These are phyloP conservation scores for Spatholobus suberectus DNA, from an alignment of 306 rosid genomes.

Conservation along the genomic window DNA sequence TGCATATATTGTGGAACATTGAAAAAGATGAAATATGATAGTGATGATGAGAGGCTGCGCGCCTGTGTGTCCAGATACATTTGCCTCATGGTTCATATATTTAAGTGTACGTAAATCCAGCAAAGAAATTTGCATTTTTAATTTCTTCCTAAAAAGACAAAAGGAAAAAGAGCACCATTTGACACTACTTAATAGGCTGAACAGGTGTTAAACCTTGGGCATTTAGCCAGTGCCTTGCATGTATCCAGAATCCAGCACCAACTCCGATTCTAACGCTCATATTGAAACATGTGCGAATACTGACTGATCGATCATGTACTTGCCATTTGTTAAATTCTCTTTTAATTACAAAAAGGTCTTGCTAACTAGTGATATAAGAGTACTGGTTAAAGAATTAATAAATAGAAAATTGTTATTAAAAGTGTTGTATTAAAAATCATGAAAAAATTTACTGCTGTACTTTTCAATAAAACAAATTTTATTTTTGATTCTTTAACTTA, in stretches of 20 bases:
- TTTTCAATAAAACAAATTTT: too few species aligned
- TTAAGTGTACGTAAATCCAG: not conserved
- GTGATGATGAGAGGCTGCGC: constrained; percentile 27
- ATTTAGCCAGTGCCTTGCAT: not conserved
- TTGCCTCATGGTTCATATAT: constrained; percentile 1
- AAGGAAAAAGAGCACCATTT: not conserved
- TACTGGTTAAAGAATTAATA: too few species aligned
- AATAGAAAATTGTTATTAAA: too few species aligned
- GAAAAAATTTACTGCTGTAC: too few species aligned
- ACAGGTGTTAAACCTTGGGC: not conserved
- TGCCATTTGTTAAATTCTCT: not conserved
- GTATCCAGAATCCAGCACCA: not conserved
- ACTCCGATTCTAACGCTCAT: not conserved
- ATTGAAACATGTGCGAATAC: not conserved
- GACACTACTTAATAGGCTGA: not conserved
- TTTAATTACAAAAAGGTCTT: too few species aligned
- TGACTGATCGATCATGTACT: not conserved
- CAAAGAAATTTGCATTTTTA: not conserved
- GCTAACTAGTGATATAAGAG: too few species aligned
- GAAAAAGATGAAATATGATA: not conserved
- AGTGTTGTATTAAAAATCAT: too few species aligned
- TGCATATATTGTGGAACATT: not conserved
- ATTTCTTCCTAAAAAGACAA: not conserved
- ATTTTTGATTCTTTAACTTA: too few species aligned
- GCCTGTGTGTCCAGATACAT: constrained; percentile 13